These are phyloP conservation scores for Eudorina sp. DNA, from an alignment of 139 green algal species.

Conservation along the genomic window DNA sequence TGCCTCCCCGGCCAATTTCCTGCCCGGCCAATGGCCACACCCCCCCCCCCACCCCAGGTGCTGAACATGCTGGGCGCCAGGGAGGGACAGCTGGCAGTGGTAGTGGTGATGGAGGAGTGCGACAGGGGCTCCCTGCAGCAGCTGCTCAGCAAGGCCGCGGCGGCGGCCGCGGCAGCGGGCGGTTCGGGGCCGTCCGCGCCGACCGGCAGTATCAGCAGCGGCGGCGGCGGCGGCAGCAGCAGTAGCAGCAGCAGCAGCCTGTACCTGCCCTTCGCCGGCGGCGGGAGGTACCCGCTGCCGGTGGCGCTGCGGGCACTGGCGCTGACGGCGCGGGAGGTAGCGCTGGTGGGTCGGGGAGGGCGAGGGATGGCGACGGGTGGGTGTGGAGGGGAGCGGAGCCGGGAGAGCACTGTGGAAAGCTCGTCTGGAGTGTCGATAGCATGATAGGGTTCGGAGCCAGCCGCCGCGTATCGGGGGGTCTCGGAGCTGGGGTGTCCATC, in stretches of 20 bases:
- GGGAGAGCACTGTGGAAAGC: too few species aligned
- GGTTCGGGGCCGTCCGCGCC: too few species aligned
- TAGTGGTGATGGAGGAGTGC: constrained; percentile 46
- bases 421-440: too few species aligned
- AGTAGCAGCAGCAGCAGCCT: too few species aligned
- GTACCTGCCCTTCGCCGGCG: constrained; percentile 24
- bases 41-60: constrained; percentile 1
- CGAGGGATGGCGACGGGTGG: too few species aligned
- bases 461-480: too few species aligned
- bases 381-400: too few species aligned
- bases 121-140: constrained; percentile 38
- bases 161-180: neutral
- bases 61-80: neutral
- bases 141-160: constrained; percentile 30
- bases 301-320: constrained; percentile 33
- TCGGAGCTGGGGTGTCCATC: too few species aligned
- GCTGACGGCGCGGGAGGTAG: constrained; percentile 26
- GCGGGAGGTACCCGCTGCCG: neutral
- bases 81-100: constrained; percentile 39
- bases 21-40: too few species aligned
- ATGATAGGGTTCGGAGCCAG: too few species aligned
- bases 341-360: constrained; percentile 10
- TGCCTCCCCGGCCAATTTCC: too few species aligned
- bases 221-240: neutral
- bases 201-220: neutral